Percentiles rank a stretch among this genome's conserved stretches.
These are phyloP conservation scores for Candida anutae DNA, from an alignment of 1,139 yeast genomes.

Conservation along the genomic window DNA sequence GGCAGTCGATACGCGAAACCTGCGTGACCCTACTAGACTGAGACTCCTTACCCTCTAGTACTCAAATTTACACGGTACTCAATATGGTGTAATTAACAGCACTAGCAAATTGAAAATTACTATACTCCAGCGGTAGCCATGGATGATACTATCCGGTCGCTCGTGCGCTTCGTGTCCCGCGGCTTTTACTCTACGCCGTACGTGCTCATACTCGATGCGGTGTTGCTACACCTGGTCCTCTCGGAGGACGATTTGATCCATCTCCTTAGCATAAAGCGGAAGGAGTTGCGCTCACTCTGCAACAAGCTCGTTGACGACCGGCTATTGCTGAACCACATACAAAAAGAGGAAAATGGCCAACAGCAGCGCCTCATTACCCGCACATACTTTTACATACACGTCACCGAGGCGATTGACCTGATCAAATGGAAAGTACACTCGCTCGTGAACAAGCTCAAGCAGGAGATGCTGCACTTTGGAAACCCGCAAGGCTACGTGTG, in stretches of 20 bases:
- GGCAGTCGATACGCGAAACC: too few species aligned
- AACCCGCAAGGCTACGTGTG: slow-evolving; percentile 94
- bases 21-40: too few species aligned
- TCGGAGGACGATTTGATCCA: slow-evolving; percentile 90
- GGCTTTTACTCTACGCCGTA: slow-evolving; percentile 86
- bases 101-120: too few species aligned
- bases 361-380: slow-evolving; percentile 55
- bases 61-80: too few species aligned
- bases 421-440: slow-evolving; percentile 95
- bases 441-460: slow-evolving; percentile 69
- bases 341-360: slow-evolving; percentile 70
- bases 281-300: slow-evolving; percentile 79
- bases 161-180: slow-evolving; percentile 58
- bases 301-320: slow-evolving; percentile 80
- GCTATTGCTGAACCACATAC: slow-evolving; percentile 56
- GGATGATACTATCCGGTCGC: slow-evolving; percentile 38
- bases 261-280: slow-evolving; percentile 74
- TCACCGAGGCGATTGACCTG: slow-evolving; percentile 90
- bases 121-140: too few species aligned
- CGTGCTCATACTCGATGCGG: slow-evolving; percentile 78
- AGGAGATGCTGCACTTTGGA: slow-evolving; percentile 71
- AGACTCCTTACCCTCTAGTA: too few species aligned
- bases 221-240: slow-evolving; percentile 82
- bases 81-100: too few species aligned
- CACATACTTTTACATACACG: slow-evolving; percentile 81